Evolutionary conservation across 345 rosid genomes (phyloP), one percentile per base, ranked within the genome.

Genomic region (Boechera retrofracta): DNA sequence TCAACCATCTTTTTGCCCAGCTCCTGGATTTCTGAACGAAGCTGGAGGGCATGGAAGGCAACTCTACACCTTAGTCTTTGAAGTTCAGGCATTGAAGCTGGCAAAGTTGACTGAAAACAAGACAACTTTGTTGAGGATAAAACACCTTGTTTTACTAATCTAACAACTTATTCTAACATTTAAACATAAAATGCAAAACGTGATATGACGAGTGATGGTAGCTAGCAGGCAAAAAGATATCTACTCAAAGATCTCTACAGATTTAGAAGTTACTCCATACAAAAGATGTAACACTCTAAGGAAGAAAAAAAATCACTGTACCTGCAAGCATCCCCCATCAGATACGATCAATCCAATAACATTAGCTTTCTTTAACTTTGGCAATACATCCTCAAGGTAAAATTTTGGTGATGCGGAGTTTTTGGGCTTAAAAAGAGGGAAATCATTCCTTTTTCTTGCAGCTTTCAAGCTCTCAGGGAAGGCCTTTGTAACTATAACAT

Each of bases 31-130:
- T 89, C 97, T 72, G 84, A 76, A 63, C 98, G 96, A 78, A 96
- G 92, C 75, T 89, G 93, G 62, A 96, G 97, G 38, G 98, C 97
- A 81, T 93, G 98, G 69, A 96, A 96, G 62, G 95, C 92, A 77
- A 93, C 98, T 61, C 98, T 88, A 80, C 99, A 96, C 81, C 99
- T 89, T 62, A 96, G 90, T 80, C 98, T 89, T 83, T 96, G 98
- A 71, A 87, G 85, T 79, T 96, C 99, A 6, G 84, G 79, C 91
- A 96, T 85, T 72, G 89, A 82, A 59, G 87, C 83, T 16, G 98
- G 95, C 79, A 96, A 95, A 79, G 85, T 81, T 52, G 98, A 82
- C 96, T 91, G 89, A 35, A 74, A 86, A 76, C n/a, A 78, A 80
- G 21, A 73, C 32, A 61, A 39, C 15, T 67, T 73, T 16, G 15